These are phyloP conservation scores for Sideroxylon spinosum DNA, from an alignment of 179 eudicot genomes.

Conservation along the genomic window DNA sequence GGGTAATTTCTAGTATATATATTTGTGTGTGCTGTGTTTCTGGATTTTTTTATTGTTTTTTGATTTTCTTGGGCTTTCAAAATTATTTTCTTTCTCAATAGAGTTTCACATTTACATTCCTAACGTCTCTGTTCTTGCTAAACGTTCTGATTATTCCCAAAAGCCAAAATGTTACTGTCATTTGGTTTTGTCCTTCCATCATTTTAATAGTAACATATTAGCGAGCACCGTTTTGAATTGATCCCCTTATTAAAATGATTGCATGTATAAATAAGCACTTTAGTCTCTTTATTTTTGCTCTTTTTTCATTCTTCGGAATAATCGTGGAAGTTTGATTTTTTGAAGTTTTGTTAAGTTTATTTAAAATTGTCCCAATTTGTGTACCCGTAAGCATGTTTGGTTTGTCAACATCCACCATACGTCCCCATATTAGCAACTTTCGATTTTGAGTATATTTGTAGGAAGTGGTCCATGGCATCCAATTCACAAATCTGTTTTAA, in stretches of 20 bases:
- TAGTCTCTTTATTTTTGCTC: not conserved
- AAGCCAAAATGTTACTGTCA: not conserved
- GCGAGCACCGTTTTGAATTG: not conserved
- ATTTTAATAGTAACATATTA: not conserved
- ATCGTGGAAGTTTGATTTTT: not conserved
- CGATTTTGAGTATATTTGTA: not conserved
- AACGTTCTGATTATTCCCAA: not conserved
- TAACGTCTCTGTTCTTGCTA: too few species aligned
- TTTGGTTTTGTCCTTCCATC: not conserved
- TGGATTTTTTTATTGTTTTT: too few species aligned
- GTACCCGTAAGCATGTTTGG: not conserved
- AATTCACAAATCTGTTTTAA: not conserved
- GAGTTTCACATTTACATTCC: not conserved
- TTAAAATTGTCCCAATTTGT: not conserved
- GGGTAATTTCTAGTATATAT: too few species aligned
- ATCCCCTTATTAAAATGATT: not conserved
- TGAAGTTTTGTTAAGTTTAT: not conserved
- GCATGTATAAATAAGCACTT: not conserved
- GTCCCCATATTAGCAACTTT: not conserved
- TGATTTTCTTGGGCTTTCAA: too few species aligned
- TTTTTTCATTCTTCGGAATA: not conserved
- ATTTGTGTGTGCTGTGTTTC: too few species aligned
- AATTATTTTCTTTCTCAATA: too few species aligned
- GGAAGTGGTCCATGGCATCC: not conserved
- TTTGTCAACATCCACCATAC: not conserved